Base-by-base conservation (phyloP, 768 basidiomycete species). In the Leccinum boreale region DNA sequence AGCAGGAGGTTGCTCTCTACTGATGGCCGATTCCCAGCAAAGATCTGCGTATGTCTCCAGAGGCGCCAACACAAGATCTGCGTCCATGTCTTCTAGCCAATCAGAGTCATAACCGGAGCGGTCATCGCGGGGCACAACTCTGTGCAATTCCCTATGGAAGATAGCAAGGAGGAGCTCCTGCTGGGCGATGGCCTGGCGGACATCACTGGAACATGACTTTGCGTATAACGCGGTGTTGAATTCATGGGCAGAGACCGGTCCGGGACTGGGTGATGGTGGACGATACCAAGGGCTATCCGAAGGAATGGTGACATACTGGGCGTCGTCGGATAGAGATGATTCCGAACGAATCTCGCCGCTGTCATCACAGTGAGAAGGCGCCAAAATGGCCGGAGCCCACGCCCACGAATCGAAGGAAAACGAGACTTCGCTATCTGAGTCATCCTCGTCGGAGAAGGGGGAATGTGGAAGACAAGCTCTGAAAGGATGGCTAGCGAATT, bases 241-340 rank as follows among this genome's bases (percentile, higher is more conserved):
- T 45, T 65, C 65, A 24, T 62, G 53, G 29, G 62, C 65, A 1
- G 69, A 52, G n/a, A 59, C n/a, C 3, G 65, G 69, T 46, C 58
- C 61, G 5, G 71, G 67, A 53, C 66, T 69, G 21, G 67, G 61
- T 26, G 72, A 65, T 31, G 73, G 70, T 31, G 57, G 64, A 23
- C 64, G 69, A 59, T 74, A 75, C 70, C 78, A 79, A 4, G 73
- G 74, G 44, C 73, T 79, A 52, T 73, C 73, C 33, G 61, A 66
- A 11, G 73, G 70, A 49, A 80, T 77, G 52, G 66, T 70, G 50
- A 79, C 65, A 47, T 76, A 75, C 61, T 80, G 79, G 3, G 68
- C 72, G 47, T 71, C 69, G 24, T 65, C 65, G 36, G 71, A 64
- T 15, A 53, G 36, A 19, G 62, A 58, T 9, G 64, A 66, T 4